These are phyloP conservation scores for Solanum commersonii DNA, from an alignment of 257 asterid genomes.

Conservation along the genomic window DNA sequence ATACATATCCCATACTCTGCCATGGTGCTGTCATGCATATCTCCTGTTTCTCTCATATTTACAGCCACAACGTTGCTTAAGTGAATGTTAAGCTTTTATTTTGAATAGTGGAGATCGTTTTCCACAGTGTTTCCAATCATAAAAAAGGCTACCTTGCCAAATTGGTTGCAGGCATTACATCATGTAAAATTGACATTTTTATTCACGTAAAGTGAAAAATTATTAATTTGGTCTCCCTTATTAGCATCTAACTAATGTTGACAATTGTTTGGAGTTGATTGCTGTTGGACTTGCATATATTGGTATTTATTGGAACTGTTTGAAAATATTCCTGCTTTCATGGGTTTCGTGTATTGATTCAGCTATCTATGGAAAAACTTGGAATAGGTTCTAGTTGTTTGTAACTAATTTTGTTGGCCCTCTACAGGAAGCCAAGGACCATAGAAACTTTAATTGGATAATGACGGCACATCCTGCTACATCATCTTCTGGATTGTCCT, in stretches of 20 bases:
- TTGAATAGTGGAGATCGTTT: not conserved
- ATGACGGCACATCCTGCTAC: slow-evolving; percentile 30
- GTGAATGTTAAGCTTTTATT: not conserved
- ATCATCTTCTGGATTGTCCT: slow-evolving; percentile 6
- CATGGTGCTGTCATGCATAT: not conserved
- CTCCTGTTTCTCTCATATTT: not conserved
- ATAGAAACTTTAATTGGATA: not conserved
- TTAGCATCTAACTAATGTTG: not conserved
- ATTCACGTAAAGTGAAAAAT: not conserved
- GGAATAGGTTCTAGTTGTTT: not conserved
- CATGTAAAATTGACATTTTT: not conserved
- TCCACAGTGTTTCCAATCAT: not conserved
- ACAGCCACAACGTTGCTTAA: not conserved
- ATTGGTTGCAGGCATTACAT: not conserved
- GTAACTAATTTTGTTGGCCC: not conserved
- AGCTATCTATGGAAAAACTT: not conserved
- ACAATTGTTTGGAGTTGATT: not conserved
- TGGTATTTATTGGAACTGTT: not conserved
- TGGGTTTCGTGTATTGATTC: not conserved
- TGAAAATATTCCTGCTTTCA: not conserved
- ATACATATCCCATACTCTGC: not conserved
- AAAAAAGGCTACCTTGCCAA: not conserved
- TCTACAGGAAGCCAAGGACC: slow-evolving; percentile 14
- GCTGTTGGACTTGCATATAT: not conserved
- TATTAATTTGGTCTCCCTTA: not conserved